Conservation (phyloP, 164 flowering plant genomes). For the Tetracentron sinense region DNA sequence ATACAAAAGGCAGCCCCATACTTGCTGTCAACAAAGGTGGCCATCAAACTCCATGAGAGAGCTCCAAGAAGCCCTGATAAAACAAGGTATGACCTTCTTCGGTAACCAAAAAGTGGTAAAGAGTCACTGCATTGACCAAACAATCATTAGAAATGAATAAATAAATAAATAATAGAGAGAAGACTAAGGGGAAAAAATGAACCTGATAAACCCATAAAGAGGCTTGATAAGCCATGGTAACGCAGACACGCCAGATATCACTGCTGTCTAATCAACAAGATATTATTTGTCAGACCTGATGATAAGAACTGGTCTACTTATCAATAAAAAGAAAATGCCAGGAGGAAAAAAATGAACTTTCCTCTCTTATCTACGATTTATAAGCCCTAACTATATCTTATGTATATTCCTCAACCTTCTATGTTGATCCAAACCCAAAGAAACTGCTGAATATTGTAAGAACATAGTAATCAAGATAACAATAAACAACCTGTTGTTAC, state of each 20-base stretch:
- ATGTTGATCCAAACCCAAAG: too few species aligned
- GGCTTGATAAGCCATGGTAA: conserved; percentile 99
- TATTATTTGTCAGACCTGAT: conserved; percentile 36
- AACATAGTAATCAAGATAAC: too few species aligned
- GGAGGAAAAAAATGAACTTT: too few species aligned
- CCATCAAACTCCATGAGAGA: conserved; percentile 93
- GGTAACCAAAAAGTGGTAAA: conserved; percentile 93
- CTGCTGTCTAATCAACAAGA: conserved; percentile 87
- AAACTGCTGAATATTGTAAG: too few species aligned
- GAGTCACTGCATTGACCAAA: conserved; percentile 65
- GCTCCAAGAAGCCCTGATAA: conserved; percentile 95
- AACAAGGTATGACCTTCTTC: conserved; percentile 94
- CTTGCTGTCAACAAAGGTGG: conserved; percentile 82
- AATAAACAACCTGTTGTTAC: too few species aligned
- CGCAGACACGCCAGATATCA: conserved; percentile 84
- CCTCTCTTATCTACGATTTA: too few species aligned
- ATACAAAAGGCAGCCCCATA: conserved; percentile 86
- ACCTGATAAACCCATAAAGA: conserved; percentile 97
- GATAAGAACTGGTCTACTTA: too few species aligned
- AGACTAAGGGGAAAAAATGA: background rate
- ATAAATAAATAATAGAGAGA: background rate
- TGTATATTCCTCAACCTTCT: too few species aligned
- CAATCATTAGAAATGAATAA: conserved; percentile 8
- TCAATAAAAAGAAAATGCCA: too few species aligned
- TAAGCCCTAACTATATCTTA: too few species aligned